A percentile compares a stretch with the other conserved stretches of the same genome.
These are phyloP conservation scores for Lentinula lateritia DNA, from an alignment of 768 basidiomycete species.

Conservation along the genomic window DNA sequence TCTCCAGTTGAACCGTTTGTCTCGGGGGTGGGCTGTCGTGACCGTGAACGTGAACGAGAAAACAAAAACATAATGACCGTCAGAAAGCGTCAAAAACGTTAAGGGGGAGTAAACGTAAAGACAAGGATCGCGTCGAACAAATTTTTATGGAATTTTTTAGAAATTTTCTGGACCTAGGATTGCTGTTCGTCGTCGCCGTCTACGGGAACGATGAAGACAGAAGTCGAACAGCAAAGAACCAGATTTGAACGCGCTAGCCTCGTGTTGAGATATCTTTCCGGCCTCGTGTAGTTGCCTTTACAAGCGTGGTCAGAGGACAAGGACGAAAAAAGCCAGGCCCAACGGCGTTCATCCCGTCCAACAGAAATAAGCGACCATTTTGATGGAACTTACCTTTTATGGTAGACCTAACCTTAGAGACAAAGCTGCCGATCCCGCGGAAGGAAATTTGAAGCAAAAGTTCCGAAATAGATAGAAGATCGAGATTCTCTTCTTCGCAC, in stretches of 20 bases:
- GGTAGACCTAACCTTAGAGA: constrained; percentile 3
- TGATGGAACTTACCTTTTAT: constrained; percentile 1
- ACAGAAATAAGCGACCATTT: neutral
- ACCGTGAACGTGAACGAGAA: constrained; percentile 24
- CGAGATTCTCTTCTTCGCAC: neutral
- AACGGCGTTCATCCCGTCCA: constrained; percentile 1
- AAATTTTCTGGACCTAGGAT: constrained; percentile 5
- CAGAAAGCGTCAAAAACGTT: constrained; percentile 12
- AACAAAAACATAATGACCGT: constrained; percentile 19
- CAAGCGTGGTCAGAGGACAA: constrained; percentile 24
- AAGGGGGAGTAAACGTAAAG: constrained; percentile 3
- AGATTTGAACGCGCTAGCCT: constrained; percentile 33
- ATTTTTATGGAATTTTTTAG: constrained; percentile 20
- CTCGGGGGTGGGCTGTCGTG: constrained; percentile 30
- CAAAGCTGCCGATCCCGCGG: neutral
- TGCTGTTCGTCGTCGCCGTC: constrained; percentile 16
- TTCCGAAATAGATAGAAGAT: neutral
- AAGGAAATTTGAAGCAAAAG: neutral
- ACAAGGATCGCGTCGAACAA: constrained; percentile 10
- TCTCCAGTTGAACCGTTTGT: constrained; percentile 17
- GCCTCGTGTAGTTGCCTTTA: constrained; percentile 47
- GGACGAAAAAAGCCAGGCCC: constrained; percentile 9
- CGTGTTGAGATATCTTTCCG: constrained; percentile 33
- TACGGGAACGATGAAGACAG: constrained; percentile 15
- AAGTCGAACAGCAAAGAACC: constrained; percentile 13